Evolutionary conservation across 352 stramenopile genomes (phyloP).

Genomic region (Phytophthora foliorum): DNA sequence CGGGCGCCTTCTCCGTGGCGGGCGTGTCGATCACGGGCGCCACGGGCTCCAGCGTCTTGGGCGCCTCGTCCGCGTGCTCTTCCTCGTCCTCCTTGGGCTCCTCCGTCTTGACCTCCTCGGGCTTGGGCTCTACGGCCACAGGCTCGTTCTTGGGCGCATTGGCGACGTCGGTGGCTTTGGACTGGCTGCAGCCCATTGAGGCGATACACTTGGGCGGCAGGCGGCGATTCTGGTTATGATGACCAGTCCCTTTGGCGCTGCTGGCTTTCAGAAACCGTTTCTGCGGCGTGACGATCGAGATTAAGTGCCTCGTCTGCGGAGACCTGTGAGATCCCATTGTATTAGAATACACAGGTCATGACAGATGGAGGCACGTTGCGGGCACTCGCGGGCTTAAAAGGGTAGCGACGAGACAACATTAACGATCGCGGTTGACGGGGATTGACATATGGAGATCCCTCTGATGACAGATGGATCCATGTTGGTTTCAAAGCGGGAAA

Average conservation of each 20-base stretch:
- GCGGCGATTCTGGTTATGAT: conserved; percentile 19
- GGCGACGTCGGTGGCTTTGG: conserved; percentile 43
- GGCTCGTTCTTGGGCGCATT: background rate
- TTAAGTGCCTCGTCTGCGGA: conserved; percentile 18
- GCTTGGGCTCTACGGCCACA: conserved; percentile 20
- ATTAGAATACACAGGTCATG: conserved; percentile 7
- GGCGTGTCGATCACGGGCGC: conserved; percentile 11
- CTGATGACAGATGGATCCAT: conserved; percentile 27
- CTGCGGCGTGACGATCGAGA: conserved; percentile 23
- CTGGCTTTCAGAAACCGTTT: conserved; percentile 12
- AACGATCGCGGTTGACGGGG: background rate
- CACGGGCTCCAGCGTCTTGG: conserved; percentile 34
- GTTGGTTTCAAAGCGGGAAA: conserved; percentile 16
- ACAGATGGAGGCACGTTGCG: conserved; percentile 1
- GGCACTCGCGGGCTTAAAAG: background rate
- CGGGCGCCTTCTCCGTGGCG: conserved; percentile 28
- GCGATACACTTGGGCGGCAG: conserved; percentile 9
- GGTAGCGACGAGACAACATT: background rate
- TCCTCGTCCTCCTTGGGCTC: conserved; percentile 21
- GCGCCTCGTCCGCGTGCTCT: conserved; percentile 36
- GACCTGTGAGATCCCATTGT: background rate
- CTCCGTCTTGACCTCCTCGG: conserved; percentile 14
- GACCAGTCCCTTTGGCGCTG: background rate
- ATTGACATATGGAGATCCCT: conserved; percentile 17
- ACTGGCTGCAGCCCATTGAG: conserved; percentile 52